Percentiles rank a stretch among this genome's conserved stretches.
Evolutionary conservation across 1,284 basidiomycete genomes (phyloP).

Genomic region (Austropuccinia psidii): DNA sequence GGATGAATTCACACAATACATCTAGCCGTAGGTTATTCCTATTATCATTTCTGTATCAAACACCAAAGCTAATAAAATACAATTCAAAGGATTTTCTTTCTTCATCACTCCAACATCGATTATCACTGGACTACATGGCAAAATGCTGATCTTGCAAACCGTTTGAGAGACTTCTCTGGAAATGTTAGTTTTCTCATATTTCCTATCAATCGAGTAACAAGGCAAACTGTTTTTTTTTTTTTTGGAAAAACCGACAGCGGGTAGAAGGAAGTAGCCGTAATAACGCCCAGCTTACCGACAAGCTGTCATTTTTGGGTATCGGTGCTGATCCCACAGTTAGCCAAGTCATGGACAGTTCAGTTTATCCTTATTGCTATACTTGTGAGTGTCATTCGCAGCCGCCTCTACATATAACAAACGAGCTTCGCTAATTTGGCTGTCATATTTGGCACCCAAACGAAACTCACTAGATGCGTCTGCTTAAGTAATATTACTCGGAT

Average conservation of each 20-base stretch:
- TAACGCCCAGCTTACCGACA: slow-evolving; percentile 25
- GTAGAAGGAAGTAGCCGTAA: neutral
- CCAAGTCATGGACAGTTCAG: slow-evolving; percentile 4
- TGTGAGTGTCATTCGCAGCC: too few relatives aligned
- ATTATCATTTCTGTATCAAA: neutral
- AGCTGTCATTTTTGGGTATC: neutral
- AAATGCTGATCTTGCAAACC: neutral
- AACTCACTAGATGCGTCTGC: too few relatives aligned
- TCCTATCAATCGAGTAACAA: neutral
- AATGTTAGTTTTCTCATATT: slow-evolving; percentile 4
- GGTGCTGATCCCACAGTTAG: slow-evolving; percentile 8
- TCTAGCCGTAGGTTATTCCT: too few relatives aligned
- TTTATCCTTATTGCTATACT: slow-evolving; percentile 27
- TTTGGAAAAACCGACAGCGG: neutral
- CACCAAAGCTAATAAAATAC: neutral
- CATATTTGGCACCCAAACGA: too few relatives aligned
- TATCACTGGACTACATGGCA: slow-evolving; percentile 28
- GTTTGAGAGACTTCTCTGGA: slow-evolving; percentile 2
- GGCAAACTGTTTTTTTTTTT: neutral
- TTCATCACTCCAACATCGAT: slow-evolving; percentile 28
- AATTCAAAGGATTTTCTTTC: slow-evolving; percentile 12
- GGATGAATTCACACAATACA: too few relatives aligned
- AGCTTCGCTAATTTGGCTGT: too few relatives aligned
- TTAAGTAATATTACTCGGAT: too few relatives aligned
- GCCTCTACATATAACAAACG: too few relatives aligned